Base-by-base conservation (phyloP, 2,329 filamentous ascomycete species). In the Furcasterigmium sp. region DNA sequence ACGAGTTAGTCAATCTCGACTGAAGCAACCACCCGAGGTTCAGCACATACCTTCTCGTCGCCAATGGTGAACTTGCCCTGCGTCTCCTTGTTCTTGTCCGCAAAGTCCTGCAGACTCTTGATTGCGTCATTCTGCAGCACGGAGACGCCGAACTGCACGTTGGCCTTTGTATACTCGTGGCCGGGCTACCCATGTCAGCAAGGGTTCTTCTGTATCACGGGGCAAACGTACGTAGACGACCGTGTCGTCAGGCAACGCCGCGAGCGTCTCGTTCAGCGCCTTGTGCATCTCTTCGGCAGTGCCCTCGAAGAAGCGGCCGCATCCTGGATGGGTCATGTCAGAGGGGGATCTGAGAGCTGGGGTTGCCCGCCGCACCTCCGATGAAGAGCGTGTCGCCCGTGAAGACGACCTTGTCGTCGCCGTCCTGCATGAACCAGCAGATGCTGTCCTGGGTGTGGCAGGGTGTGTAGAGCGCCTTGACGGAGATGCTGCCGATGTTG, bases 371-470 rank as follows among this genome's bases (percentile, higher is more conserved):
- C 69, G 42, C 63, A 88, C 87, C 91, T 46, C 86, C 91, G 59
- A 95, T 91, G 68, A 98, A 98, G 29, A 98, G 71, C 1, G 93
- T 98, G 61, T 98, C 93, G 9, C 93, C 93, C 0, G 93, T 97
- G 59, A 98, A 98, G 3, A 98, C 89, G 8, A 78, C 91, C 55
- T 79, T 83, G 44, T 77, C 69, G 38, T 80, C 71, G 17, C 81
- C 83, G 57, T 98, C 91, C 65, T 95, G 80, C 72, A 93, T 82
- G 54, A 83, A 88, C 71, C 84, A 98, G 73, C 93, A 98, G 61
- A 98, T 95, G 64, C 91, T 96, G 69, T 98, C 93, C 69, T 96
- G 91, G 2, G 93, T 98, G 63, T 98, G 93, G 64, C 93, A 98
- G 2, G 93, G 93, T 11, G 93, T 98, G 67, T 97, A 87, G n/a